A percentile compares a stretch with the other conserved stretches of the same genome.
Conservation (phyloP, 352 stramenopile species). For the Globisporangium viniferum region DNA sequence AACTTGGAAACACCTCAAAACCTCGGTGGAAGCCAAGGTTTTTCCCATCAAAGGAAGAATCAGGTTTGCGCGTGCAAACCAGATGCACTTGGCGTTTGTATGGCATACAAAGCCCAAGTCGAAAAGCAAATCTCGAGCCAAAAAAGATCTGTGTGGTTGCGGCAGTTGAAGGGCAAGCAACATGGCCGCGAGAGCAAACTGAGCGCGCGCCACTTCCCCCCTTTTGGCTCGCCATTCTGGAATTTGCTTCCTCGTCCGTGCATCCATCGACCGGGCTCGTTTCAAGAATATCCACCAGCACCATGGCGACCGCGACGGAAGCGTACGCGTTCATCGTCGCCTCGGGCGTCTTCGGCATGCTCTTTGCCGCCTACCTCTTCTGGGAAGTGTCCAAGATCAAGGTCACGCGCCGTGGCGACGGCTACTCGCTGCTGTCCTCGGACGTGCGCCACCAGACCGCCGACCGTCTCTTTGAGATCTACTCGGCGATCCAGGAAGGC, state of each 20-base stretch:
- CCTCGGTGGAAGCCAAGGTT: background rate
- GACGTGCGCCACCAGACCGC: conserved; percentile 81
- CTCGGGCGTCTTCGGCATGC: conserved; percentile 68
- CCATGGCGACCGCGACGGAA: conserved; percentile 58
- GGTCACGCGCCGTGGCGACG: conserved; percentile 80
- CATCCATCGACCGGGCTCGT: conserved; percentile 10
- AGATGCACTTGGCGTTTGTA: conserved; percentile 25
- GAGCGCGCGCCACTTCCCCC: background rate
- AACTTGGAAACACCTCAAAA: conserved; percentile 13
- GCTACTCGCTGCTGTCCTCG: conserved; percentile 70
- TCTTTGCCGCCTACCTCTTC: conserved; percentile 84
- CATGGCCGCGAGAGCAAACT: background rate
- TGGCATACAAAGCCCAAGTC: conserved; percentile 15
- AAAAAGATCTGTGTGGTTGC: conserved; percentile 23
- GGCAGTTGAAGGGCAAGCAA: conserved; percentile 15
- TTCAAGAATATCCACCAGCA: conserved; percentile 17
- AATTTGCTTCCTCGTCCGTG: conserved; percentile 50
- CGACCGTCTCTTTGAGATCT: conserved; percentile 90
- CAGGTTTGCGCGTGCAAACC: conserved; percentile 7
- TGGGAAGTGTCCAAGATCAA: conserved; percentile 89
- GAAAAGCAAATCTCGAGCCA: background rate
- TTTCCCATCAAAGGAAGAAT: conserved; percentile 13
- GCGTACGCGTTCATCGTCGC: conserved; percentile 64
- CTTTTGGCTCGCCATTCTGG: conserved; percentile 39
- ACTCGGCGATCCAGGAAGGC: conserved; percentile 96